Conservation (phyloP, 495 filamentous ascomycete species). For the Penicillium coffeae region DNA sequence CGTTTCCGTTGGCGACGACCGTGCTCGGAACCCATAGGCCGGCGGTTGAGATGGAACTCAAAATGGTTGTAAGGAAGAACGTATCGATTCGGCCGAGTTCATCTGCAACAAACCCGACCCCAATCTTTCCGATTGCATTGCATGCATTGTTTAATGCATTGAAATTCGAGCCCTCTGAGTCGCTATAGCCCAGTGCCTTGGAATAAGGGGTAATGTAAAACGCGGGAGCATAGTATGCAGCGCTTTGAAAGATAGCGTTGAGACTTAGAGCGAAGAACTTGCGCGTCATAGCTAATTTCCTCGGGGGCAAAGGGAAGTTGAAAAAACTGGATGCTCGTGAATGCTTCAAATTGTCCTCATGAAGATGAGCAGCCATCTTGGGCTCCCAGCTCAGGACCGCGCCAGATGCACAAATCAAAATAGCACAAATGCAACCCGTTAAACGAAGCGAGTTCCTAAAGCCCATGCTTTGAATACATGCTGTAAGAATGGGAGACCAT, state of each 20-base stretch:
- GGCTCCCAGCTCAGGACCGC: constrained; percentile 30
- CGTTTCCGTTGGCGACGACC: no score
- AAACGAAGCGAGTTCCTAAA: constrained; percentile 38
- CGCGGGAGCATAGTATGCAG: constrained; percentile 38
- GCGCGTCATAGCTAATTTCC: constrained; percentile 25
- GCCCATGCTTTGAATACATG: constrained; percentile 25
- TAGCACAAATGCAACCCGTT: constrained; percentile 29
- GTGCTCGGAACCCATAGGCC: no score
- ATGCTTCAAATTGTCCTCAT: constrained; percentile 17
- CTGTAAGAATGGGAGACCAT: constrained; percentile 32
- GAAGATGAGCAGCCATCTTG: constrained; percentile 19
- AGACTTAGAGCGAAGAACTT: constrained; percentile 33
- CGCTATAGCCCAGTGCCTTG: constrained; percentile 36
- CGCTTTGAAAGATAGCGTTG: constrained; percentile 32
- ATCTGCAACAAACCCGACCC: constrained; percentile 40
- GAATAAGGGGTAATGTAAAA: constrained; percentile 40
- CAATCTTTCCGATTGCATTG: constrained; percentile 26
- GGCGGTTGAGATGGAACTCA: constrained; percentile 31
- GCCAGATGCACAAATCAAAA: constrained; percentile 21
- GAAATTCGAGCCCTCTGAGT: constrained; percentile 30
- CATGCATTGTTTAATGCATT: constrained; percentile 29
- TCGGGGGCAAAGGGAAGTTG: constrained; percentile 27
- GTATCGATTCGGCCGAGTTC: constrained; percentile 42
- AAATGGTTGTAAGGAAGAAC: constrained; percentile 33
- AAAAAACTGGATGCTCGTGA: constrained; percentile 6